Percentiles rank a stretch among this genome's conserved stretches.
Conservation (phyloP, 179 eudicot species). For the Pouteria campechiana region DNA sequence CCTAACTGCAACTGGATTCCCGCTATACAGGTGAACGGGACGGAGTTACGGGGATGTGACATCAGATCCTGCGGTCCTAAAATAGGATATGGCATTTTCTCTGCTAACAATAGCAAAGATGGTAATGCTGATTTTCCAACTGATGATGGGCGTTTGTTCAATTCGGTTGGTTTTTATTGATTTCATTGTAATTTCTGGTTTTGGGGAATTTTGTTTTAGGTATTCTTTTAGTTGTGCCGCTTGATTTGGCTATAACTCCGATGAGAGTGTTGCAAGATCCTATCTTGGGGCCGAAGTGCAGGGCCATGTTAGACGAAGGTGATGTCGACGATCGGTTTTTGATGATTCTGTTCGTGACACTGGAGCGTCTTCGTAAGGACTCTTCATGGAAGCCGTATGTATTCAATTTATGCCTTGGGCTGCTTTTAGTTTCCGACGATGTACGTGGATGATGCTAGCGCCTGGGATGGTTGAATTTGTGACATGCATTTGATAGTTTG, state of each 20-base stretch:
- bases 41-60: constrained; percentile 60
- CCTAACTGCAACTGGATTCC: neutral
- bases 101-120: constrained; percentile 33
- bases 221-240: constrained; percentile 72
- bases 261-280: constrained; percentile 90
- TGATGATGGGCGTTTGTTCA: neutral
- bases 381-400: constrained; percentile 98
- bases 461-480: too few relatives aligned
- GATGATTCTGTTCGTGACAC: constrained; percentile 63
- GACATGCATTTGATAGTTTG: too few relatives aligned
- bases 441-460: too few relatives aligned
- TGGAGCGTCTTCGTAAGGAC: constrained; percentile 71
- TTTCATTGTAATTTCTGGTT: neutral
- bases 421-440: constrained; percentile 8
- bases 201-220: constrained; percentile 24
- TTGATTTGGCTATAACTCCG: constrained; percentile 87
- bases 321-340: constrained; percentile 87
- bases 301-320: constrained; percentile 75
- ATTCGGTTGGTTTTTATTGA: neutral
- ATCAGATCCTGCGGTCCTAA: constrained; percentile 60
- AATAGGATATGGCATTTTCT: constrained; percentile 74
- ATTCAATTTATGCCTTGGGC: constrained; percentile 1
- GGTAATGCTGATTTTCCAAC: constrained; percentile 21
- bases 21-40: constrained; percentile 49
- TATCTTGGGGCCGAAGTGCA: constrained; percentile 60